A percentile compares a stretch with the other conserved stretches of the same genome.
Evolutionary conservation across 2,329 filamentous ascomycete species (phyloP).

Genomic region (Arachnomyces sp.): DNA sequence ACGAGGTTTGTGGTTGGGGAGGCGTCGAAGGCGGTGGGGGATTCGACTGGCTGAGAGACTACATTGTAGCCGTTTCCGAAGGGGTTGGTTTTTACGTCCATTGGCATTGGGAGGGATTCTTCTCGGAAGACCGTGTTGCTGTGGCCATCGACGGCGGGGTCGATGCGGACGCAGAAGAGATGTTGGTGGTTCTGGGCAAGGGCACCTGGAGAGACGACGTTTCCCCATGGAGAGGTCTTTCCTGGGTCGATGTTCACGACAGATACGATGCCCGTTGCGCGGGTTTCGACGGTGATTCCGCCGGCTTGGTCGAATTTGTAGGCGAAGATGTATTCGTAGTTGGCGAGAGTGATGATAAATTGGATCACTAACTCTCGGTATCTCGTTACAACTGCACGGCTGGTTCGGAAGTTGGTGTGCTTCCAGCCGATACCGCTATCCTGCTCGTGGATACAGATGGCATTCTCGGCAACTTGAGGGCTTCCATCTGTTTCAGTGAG

Average conservation of each 20-base stretch:
- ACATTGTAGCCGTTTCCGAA: constrained; percentile 56
- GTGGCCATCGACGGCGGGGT: constrained; percentile 55
- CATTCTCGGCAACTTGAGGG: constrained; percentile 48
- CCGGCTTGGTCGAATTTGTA: constrained; percentile 59
- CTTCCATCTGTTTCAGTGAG: constrained; percentile 46
- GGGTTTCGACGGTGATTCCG: constrained; percentile 53
- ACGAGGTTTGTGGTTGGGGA: constrained; percentile 40
- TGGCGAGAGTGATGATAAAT: constrained; percentile 60
- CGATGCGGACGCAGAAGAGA: constrained; percentile 58
- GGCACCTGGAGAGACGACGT: constrained; percentile 56
- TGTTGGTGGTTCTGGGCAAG: constrained; percentile 66
- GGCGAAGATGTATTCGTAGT: constrained; percentile 64
- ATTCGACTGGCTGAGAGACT: constrained; percentile 40
- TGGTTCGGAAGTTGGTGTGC: constrained; percentile 61
- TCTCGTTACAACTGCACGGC: constrained; percentile 54
- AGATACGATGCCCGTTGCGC: constrained; percentile 60
- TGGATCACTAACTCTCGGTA: constrained; percentile 59
- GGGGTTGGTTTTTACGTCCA: constrained; percentile 50
- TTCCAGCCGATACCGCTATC: constrained; percentile 65
- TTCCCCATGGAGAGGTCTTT: constrained; percentile 50
- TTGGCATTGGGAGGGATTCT: constrained; percentile 45
- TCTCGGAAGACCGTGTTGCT: constrained; percentile 49
- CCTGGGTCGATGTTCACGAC: constrained; percentile 54
- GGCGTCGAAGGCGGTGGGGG: constrained; percentile 45
- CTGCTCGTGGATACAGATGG: constrained; percentile 62